phyloP scores from a whole-genome alignment of 2,329 filamentous ascomycete genomes.

The Colletotrichum sansevieriae region DNA sequence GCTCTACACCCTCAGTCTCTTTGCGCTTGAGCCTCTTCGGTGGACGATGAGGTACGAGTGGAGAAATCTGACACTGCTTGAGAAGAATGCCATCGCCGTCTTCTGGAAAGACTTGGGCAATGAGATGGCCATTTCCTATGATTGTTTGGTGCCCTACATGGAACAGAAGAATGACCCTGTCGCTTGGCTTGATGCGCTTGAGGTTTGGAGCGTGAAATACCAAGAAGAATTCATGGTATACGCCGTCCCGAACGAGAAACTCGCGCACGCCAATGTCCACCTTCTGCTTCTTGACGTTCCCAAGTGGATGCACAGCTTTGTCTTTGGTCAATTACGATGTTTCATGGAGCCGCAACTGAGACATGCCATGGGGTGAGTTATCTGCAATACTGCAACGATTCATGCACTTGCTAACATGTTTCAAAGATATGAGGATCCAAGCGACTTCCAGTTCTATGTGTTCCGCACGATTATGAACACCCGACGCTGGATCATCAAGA shows the following conservation, averaged over 20 bases:
- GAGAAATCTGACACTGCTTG: conserved; percentile 66
- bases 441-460: background rate
- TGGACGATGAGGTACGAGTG: conserved; percentile 70
- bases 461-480: conserved; percentile 51
- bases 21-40: conserved; percentile 66
- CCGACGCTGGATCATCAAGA: conserved; percentile 60
- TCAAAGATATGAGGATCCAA: conserved; percentile 22
- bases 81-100: conserved; percentile 67
- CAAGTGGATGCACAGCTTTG: conserved; percentile 12
- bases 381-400: background rate
- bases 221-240: conserved; percentile 62
- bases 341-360: conserved; percentile 27
- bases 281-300: conserved; percentile 24
- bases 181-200: conserved; percentile 65
- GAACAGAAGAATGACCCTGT: conserved; percentile 61
- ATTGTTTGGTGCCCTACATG: conserved; percentile 55
- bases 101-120: conserved; percentile 71
- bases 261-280: conserved; percentile 17
- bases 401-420: background rate
- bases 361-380: conserved; percentile 25
- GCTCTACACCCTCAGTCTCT: conserved; percentile 73
- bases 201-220: conserved; percentile 63
- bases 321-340: conserved; percentile 18
- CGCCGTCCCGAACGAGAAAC: conserved; percentile 26
- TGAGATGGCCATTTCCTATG: conserved; percentile 65